Base-by-base conservation (phyloP, 2,329 filamentous ascomycete species). In the Microdochium paspali region DNA sequence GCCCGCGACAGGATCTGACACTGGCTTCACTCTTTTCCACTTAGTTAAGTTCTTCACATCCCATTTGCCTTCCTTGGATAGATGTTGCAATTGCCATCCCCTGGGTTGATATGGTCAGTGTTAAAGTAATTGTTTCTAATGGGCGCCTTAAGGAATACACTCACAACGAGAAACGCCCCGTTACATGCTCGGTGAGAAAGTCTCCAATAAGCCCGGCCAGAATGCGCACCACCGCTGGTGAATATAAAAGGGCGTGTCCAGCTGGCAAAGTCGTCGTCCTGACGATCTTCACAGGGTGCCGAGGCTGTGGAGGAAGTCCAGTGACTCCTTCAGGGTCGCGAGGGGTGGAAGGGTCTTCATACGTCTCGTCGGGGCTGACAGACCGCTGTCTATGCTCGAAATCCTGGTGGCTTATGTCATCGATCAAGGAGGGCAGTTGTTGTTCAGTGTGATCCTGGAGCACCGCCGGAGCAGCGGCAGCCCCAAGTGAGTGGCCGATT, bases 11-110 rank as follows among this genome's bases (percentile, higher is more conserved):
- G 84, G 82, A 1, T 77, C 74, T 0, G 87, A 94, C 1, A 95
- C 87, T 0, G 90, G 86, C 1, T 71, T 66, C 1, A 94, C 85
- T 18, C 80, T 81, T 63, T 87, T 79, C 91, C 91, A 97, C 61
- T 97, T 97, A 50, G 79, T 82, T 10, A 96, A 74, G 59, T 97
- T 97, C 69, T 97, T 97, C 55, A 97, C 89, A 60, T 96, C 91
- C 91, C 91, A 97, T 68, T 97, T 97, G 3, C 90, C 90, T 55
- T 90, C 87, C 2, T 85, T 88, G 2, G 86, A 88, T 23, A 97
- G 79, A 58, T 93, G 85, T 57, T 91, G 86, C 15, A 97, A 73
- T 65, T 97, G 91, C 90, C 91, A 97, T 40, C 85, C 87, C 5
- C 59, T 61, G 46, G 25, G 24, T n/a, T 10, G 31, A 26, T 35